phyloP scores from a whole-genome alignment of 306 rosid species.

The Astragalus glycyphyllos region DNA sequence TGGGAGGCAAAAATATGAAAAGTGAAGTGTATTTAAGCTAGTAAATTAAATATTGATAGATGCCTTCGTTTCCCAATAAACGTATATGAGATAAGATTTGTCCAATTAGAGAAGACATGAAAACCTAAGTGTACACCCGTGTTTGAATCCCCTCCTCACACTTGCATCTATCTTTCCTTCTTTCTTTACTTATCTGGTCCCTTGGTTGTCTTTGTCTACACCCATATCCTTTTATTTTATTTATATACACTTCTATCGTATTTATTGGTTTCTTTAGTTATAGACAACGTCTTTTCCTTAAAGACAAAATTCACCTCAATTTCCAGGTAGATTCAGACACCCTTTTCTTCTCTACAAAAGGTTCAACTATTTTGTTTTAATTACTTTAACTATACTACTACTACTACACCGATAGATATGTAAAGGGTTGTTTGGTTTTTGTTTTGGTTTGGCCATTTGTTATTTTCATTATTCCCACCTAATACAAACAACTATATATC shows the following conservation, averaged over 20 bases:
- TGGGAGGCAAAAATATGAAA: background rate
- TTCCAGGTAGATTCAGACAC: constrained; percentile 94
- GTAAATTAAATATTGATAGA: constrained; percentile 45
- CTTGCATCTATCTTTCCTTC: constrained; percentile 35
- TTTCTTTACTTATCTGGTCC: constrained; percentile 44
- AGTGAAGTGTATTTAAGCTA: constrained; percentile 7
- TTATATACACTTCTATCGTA: constrained; percentile 28
- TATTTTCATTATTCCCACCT: constrained; percentile 38
- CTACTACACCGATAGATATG: constrained; percentile 29
- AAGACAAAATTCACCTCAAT: constrained; percentile 86
- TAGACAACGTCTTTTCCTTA: constrained; percentile 61
- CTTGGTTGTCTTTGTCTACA: constrained; percentile 41
- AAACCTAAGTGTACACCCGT: constrained; percentile 48
- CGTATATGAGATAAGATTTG: constrained; percentile 77
- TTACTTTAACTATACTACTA: constrained; percentile 48
- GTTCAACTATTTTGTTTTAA: constrained; percentile 44
- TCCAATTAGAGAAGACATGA: constrained; percentile 59
- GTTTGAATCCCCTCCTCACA: constrained; percentile 82
- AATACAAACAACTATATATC: constrained; percentile 44
- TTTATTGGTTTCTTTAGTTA: constrained; percentile 40
- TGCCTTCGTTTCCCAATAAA: constrained; percentile 73
- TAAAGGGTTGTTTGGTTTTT: constrained; percentile 34
- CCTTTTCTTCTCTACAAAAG: constrained; percentile 63
- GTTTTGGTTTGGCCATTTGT: constrained; percentile 34
- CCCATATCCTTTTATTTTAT: constrained; percentile 30